Evolutionary conservation across 2,329 filamentous ascomycete species (phyloP), one percentile per base, ranked within the genome.

Genomic region (Mycosphaerella sp.): DNA sequence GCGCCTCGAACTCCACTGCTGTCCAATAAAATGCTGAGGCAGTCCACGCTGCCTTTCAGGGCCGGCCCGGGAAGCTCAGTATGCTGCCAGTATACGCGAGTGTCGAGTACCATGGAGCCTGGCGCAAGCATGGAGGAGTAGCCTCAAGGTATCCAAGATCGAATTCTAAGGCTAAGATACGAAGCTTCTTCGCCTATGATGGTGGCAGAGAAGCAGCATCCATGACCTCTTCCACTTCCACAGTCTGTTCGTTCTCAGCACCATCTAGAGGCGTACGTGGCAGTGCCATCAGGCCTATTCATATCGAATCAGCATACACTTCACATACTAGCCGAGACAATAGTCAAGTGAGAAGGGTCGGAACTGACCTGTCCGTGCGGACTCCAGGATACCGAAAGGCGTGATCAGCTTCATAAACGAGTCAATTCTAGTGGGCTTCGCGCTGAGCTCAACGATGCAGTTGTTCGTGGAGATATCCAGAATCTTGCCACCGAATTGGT

Each of bases 391-490:
- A 66, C 93, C 93, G 69, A 97, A 98, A 10, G 91, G 91, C 51
- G 82, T 79, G 66, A 98, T 84, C 56, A 98, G 80, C 75, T 97
- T 98, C 74, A 98, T 85, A 77, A 96, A 98, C 1, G 89, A 95
- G 73, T 98, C 89, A 67, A 98, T 95, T 72, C 93, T 85, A 56
- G 78, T 81, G 32, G 89, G 90, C 73, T 98, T 98, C 54, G 93
- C 93, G 48, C 89, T 95, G 6, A 98, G 72, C 73, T 98, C 93
- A 54, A 98, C 90, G 70, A 97, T 97, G 73, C 93, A 97, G 75
- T 94, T 97, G 73, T 88, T 96, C 47, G 88, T 96, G 77, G 89
- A 95, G 64, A 98, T 97, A 71, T 98, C 93, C 63, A 98, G 73
- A 21, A 98, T 87, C 75, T 98, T 98, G 59, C 93, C 93, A 51